Percentiles rank a stretch among this genome's conserved stretches.
Evolutionary conservation across 1,139 yeast species (phyloP).

Genomic region (Magnusiomyces fungicola): DNA sequence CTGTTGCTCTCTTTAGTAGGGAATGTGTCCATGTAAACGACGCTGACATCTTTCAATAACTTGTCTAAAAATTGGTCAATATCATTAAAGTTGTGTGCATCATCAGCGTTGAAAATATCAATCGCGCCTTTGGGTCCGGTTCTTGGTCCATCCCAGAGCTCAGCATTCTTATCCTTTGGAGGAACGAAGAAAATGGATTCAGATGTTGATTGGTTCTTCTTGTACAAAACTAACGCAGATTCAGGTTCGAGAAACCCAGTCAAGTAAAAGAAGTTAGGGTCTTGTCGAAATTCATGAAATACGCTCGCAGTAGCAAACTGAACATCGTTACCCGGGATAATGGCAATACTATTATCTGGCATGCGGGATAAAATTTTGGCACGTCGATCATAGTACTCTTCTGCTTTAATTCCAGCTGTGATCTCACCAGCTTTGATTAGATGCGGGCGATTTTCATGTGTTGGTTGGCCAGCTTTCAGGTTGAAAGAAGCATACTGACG

Average conservation of each 20-base stretch:
- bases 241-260: constrained; percentile 95
- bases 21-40: constrained; percentile 27
- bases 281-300: constrained; percentile 86
- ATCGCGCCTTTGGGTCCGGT: constrained; percentile 79
- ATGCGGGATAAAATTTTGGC: constrained; percentile 46
- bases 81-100: constrained; percentile 46
- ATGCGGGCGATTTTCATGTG: constrained; percentile 77
- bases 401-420: constrained; percentile 81
- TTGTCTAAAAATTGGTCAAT: constrained; percentile 19
- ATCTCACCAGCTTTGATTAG: constrained; percentile 65
- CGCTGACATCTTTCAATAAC: constrained; percentile 20
- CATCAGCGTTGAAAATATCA: constrained; percentile 83
- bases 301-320: constrained; percentile 86
- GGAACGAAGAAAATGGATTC: constrained; percentile 64
- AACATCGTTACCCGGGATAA: constrained; percentile 63
- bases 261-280: constrained; percentile 76
- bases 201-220: constrained; percentile 40
- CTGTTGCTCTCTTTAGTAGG: constrained; percentile 16
- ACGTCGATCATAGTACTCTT: constrained; percentile 74
- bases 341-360: constrained; percentile 61
- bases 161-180: constrained; percentile 66
- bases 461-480: constrained; percentile 68
- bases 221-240: constrained; percentile 68
- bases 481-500: neutral
- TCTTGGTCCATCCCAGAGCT: constrained; percentile 92